Evolutionary conservation across 1,139 yeast genomes (phyloP), one percentile per base, ranked within the genome.

Genomic region (Saccharomyces hybrid): DNA sequence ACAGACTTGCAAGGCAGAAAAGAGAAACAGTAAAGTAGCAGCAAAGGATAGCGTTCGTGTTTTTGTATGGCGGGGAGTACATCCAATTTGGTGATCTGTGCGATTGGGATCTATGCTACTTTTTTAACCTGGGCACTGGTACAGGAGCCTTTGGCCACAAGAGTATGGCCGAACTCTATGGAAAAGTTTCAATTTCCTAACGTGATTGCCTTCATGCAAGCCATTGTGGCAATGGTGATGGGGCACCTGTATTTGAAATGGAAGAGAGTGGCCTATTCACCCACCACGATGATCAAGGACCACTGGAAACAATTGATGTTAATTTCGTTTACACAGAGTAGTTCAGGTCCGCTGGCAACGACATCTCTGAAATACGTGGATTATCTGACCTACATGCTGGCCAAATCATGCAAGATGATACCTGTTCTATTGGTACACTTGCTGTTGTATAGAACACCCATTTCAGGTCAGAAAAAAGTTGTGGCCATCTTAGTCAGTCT

Each of bases 361-460:
- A 83, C 57, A 50, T 82, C 96, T 11, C 74, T 93, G 58, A 76
- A 79, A 52, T 88, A 93, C 66, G 95, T 93, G 48, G 96, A 89
- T 67, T 93, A 88, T 67, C 75, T 93, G 65, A 86, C 95, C 0
- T 85, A 82, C 63, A 78, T 93, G 61, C 77, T 93, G 58, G 96
- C 97, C 42, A 93, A 93, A 68, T 86, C 96, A 51, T 93, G 99
- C 68, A 93, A 93, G 66, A 77, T 93, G 68, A 82, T 93, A 34
- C 99, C 99, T 0, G 96, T 91, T 26, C 84, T 93, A 86, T 69
- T 88, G 38, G 85, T 93, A 2, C 97, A 90, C 65, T 73, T 85
- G 57, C 62, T 83, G n/a, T 67, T 88, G 26, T 93, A 90, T 71
- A 77, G 85, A 46, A 82, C 88, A 5, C 74, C 72, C 55, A 93